These are phyloP conservation scores for Knufia fluminis DNA, from an alignment of 2,329 filamentous ascomycete genomes.

Conservation along the genomic window DNA sequence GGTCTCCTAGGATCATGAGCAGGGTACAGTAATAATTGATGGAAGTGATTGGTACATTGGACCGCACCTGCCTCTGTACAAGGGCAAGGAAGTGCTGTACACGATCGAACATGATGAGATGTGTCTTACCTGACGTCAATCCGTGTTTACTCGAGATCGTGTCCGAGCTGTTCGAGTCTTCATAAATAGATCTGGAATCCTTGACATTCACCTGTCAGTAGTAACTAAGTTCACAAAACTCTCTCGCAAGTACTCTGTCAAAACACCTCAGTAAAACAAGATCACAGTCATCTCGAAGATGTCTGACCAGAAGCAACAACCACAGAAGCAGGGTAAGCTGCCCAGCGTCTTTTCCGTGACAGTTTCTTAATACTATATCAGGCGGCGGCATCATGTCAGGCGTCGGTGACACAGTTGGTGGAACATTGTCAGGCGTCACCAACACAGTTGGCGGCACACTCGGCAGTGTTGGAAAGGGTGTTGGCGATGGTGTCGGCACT, in stretches of 20 bases:
- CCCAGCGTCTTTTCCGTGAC: background rate
- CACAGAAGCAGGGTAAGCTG: constrained; percentile 1
- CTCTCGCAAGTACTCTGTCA: too few species aligned
- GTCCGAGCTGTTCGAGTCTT: background rate
- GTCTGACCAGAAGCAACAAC: constrained; percentile 7
- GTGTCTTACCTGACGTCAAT: background rate
- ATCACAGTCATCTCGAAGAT: background rate
- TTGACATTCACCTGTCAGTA: too few species aligned
- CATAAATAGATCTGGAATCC: background rate
- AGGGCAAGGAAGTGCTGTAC: background rate
- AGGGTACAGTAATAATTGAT: background rate
- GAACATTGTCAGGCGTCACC: background rate
- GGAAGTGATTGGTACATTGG: background rate
- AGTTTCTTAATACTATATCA: background rate
- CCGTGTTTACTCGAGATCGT: background rate
- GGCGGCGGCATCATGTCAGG: background rate
- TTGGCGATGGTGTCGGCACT: constrained; percentile 1
- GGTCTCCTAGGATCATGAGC: background rate
- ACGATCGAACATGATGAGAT: background rate
- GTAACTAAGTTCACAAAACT: too few species aligned
- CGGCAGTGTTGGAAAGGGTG: background rate
- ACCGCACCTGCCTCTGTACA: too few species aligned
- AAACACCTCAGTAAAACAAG: too few species aligned
- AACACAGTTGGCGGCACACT: constrained; percentile 10
- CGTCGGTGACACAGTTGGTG: constrained; percentile 6